Evolutionary conservation across 2,329 filamentous ascomycete species (phyloP).

Genomic region (Gremmenia infestans): DNA sequence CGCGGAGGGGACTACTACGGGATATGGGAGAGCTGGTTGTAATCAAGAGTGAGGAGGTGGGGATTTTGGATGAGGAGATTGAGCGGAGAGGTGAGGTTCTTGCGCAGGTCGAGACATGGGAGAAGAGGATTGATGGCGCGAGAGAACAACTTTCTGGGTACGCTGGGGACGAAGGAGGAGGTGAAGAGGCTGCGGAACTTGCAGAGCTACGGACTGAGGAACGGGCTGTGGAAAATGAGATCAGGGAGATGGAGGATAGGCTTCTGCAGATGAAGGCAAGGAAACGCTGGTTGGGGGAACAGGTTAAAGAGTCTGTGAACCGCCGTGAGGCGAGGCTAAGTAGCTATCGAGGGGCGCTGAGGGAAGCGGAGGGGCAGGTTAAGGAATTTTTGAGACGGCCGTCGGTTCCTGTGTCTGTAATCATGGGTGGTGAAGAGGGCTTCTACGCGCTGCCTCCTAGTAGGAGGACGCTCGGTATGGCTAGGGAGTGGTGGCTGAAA

Average conservation of each 20-base stretch:
- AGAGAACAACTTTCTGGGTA: conserved; percentile 47
- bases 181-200: conserved; percentile 56
- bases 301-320: conserved; percentile 59
- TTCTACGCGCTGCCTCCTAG: conserved; percentile 59
- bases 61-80: conserved; percentile 52
- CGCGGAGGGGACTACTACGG: conserved; percentile 59
- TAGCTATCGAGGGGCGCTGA: conserved; percentile 63
- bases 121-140: conserved; percentile 34
- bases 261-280: conserved; percentile 56
- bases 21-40: conserved; percentile 59
- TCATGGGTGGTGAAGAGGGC: conserved; percentile 29
- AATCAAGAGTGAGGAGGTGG: conserved; percentile 65
- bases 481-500: conserved; percentile 63
- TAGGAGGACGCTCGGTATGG: conserved; percentile 65
- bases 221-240: conserved; percentile 53
- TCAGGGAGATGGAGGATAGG: conserved; percentile 59
- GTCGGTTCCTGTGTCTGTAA: conserved; percentile 32
- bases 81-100: conserved; percentile 53
- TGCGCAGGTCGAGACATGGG: conserved; percentile 50
- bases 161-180: conserved; percentile 47
- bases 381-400: conserved; percentile 53
- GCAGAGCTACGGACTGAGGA: conserved; percentile 53
- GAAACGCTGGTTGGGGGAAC: conserved; percentile 52
- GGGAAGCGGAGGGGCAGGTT: conserved; percentile 60
- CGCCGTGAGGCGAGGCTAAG: conserved; percentile 66